Conservation (phyloP, 345 rosid genomes). For the Hevea brasiliensis region DNA sequence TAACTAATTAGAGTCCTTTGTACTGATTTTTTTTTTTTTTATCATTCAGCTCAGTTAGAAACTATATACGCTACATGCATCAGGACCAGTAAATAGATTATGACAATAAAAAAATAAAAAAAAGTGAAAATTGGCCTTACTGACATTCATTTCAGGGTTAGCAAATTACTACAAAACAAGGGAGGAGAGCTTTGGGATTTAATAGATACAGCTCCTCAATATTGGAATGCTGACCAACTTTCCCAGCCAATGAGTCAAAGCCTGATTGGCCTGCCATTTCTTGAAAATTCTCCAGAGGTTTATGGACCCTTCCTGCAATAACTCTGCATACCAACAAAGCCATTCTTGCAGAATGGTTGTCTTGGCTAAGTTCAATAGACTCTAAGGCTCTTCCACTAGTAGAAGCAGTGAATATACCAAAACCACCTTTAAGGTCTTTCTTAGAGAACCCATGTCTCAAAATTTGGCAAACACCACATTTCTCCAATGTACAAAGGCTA, state of each 20-base stretch:
- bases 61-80: no score
- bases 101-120: no score
- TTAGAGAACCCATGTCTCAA: conserved; percentile 51
- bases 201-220: conserved; percentile 57
- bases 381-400: conserved; percentile 50
- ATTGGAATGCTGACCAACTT: conserved; percentile 28
- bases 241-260: conserved; percentile 70
- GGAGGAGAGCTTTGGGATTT: conserved; percentile 63
- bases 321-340: conserved; percentile 70
- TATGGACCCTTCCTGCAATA: conserved; percentile 65
- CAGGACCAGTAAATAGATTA: no score
- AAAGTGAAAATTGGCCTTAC: no score
- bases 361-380: conserved; percentile 22
- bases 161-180: conserved; percentile 71
- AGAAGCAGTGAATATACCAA: conserved; percentile 56
- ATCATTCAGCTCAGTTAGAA: no score
- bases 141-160: conserved; percentile 29
- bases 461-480: conserved; percentile 57
- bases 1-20: no score
- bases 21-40: no score
- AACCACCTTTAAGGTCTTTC: conserved; percentile 24
- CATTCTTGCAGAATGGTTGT: conserved; percentile 19
- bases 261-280: conserved; percentile 38
- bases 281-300: conserved; percentile 41
- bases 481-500: conserved; percentile 41